Base-by-base conservation (phyloP, 2,329 filamentous ascomycete species). In the Kalmusia sp. region DNA sequence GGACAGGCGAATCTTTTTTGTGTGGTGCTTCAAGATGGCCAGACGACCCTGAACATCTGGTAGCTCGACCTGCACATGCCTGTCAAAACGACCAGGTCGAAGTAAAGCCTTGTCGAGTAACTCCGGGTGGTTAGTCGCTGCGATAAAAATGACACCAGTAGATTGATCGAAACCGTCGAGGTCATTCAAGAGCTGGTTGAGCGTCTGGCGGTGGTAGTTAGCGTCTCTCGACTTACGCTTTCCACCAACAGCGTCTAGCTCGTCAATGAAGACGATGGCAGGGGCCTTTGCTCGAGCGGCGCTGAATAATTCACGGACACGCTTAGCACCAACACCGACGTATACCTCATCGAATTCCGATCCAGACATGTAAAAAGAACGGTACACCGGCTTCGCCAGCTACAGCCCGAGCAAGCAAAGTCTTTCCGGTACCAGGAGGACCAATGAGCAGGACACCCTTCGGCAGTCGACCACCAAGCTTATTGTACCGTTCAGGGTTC, bases 321-420 rank as follows among this genome's bases (percentile, higher is more conserved):
- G 90, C 82, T 99, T 96, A 39, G 92, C 92, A 70, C 93, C 92
- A 49, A 99, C 95, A 71, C 95, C 95, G 30, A 99, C 96, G 69
- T 97, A 99, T 47, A 99, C 89, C 76, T 99, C 95, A 69, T 99
- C 95, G 71, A 99, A 99, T 74, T 99, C 95, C 53, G 92, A 96
- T 45, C 95, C 95, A 69, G 95, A 99, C 93, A 99, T 98, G 83
- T 97, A 99, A 83, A n/a, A 98, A 99, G 83, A 99, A 99, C 1
- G 95, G 95, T 15, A 99, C 95, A 51, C 93, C 95, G 49, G 95
- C 93, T 79, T 99, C 95, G 47, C 95, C 95, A 41, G 95, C 95
- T 55, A 99, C 95, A 50, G 95, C 96, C 68, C 95, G 89, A 58
- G 95, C 95, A 56, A 99, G 85, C 34, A 99, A 85, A 11, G 95